Evolutionary conservation across 1,139 yeast species (phyloP), one percentile per base, ranked within the genome.

Genomic region (Sugiyamaella castrensis): DNA sequence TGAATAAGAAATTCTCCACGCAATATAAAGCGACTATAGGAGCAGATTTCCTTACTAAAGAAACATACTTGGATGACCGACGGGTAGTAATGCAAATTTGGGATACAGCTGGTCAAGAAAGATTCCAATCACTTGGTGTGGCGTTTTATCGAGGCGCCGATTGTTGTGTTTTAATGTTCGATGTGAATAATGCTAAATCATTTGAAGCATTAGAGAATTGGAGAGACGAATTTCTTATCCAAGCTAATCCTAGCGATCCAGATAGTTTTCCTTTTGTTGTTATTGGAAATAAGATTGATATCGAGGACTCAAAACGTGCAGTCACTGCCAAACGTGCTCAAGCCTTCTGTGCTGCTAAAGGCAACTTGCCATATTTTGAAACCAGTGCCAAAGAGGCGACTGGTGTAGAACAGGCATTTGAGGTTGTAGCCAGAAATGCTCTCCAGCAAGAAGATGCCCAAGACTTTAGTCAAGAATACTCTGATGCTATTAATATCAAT

Each of bases 101-200:
- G 95, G 95, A 85, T 63, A 85, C 95, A 6, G 94, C 94, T 1
- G 94, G 95, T 27, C 95, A 85, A 68, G 95, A 85, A 65, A 74
- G 95, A 58, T 85, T 86, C 71, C 98, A 92, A 71, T 84, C 95
- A 53, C 75, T 92, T 56, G 98, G 98, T 13, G 98, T 92, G 40
- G 98, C 98, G 1, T 92, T 92, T 68, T 92, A 92, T 69, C 77
- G 98, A 60, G 98, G 98, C 33, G 97, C 98, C 0, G 98, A 92
- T 69, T 92, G 98, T 70, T 92, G 98, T 70, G 98, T 92, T 8
- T 76, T 92, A 54, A 95, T 94, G 59, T 91, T 85, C 68, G 98
- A 91, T 65, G 97, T 92, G 43, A 89, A 95, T 54, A 91, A 91
- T 70, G 84, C 87, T 56, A 89, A 89, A 70, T 87, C 96, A 6